These are phyloP conservation scores for Neonectria magnoliae DNA, from an alignment of 2,329 filamentous ascomycete species.

Conservation along the genomic window DNA sequence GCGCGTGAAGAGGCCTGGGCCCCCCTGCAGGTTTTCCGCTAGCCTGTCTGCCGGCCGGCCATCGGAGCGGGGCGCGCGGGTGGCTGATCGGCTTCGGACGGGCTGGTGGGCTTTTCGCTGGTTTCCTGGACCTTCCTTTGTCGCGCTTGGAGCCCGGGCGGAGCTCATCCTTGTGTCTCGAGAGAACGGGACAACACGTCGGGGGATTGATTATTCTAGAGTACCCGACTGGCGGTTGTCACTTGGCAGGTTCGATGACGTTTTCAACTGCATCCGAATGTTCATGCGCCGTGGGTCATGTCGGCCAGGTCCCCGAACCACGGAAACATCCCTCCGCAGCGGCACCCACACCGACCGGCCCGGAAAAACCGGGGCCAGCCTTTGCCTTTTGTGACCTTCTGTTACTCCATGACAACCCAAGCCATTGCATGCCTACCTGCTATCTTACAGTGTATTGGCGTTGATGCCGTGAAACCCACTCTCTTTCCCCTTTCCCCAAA, in stretches of 20 bases:
- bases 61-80: constrained; percentile 33
- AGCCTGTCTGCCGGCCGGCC: constrained; percentile 25
- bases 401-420: constrained; percentile 7
- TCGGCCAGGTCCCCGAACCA: background rate
- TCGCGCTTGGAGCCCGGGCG: constrained; percentile 4
- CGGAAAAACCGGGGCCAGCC: background rate
- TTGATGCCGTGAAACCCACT: constrained; percentile 2
- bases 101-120: background rate
- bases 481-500: background rate
- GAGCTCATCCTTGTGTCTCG: constrained; percentile 7
- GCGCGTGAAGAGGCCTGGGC: constrained; percentile 4
- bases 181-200: background rate
- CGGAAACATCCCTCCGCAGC: background rate
- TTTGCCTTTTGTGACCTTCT: constrained; percentile 9
- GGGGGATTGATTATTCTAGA: background rate
- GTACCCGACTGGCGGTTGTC: no score
- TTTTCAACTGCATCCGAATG: background rate
- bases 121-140: background rate
- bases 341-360: constrained; percentile 2
- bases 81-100: constrained; percentile 11
- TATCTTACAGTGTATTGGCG: background rate
- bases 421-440: background rate
- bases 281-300: no score
- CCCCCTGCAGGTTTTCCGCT: constrained; percentile 23
- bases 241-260: background rate